phyloP scores from a whole-genome alignment of 352 stramenopile genomes.

The Globisporangium heterothallicum region DNA sequence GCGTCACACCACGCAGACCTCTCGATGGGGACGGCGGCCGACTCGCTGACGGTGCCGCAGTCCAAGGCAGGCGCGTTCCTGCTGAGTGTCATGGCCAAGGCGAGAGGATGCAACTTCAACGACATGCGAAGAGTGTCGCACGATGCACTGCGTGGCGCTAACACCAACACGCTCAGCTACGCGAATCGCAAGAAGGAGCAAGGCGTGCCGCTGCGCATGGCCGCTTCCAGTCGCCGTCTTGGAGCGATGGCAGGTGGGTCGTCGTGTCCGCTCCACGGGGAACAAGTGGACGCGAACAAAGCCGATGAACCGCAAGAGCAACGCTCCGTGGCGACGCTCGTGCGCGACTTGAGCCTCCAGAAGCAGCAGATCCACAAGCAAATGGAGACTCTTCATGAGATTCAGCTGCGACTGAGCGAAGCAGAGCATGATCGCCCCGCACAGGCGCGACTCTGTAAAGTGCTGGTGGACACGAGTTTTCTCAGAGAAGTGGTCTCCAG shows the following conservation, averaged over 20 bases:
- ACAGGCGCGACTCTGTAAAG: constrained; percentile 24
- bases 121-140: constrained; percentile 18
- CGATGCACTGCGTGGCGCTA: constrained; percentile 16
- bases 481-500: constrained; percentile 29
- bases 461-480: constrained; percentile 39
- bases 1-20: constrained; percentile 39
- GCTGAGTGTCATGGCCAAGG: constrained; percentile 37
- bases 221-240: constrained; percentile 10
- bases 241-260: constrained; percentile 5
- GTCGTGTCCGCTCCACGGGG: constrained; percentile 4
- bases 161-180: constrained; percentile 27
- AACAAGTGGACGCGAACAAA: constrained; percentile 18
- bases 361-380: constrained; percentile 36
- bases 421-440: constrained; percentile 14
- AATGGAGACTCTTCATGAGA: constrained; percentile 25
- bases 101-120: constrained; percentile 11
- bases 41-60: constrained; percentile 22
- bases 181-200: constrained; percentile 22
- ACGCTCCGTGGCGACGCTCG: constrained; percentile 17
- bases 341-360: constrained; percentile 25
- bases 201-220: constrained; percentile 22
- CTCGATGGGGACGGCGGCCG: not conserved
- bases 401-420: constrained; percentile 32
- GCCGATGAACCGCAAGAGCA: constrained; percentile 3
- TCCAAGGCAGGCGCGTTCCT: constrained; percentile 62